These are phyloP conservation scores for Botrytis aclada DNA, from an alignment of 2,329 filamentous ascomycete species.

Conservation along the genomic window DNA sequence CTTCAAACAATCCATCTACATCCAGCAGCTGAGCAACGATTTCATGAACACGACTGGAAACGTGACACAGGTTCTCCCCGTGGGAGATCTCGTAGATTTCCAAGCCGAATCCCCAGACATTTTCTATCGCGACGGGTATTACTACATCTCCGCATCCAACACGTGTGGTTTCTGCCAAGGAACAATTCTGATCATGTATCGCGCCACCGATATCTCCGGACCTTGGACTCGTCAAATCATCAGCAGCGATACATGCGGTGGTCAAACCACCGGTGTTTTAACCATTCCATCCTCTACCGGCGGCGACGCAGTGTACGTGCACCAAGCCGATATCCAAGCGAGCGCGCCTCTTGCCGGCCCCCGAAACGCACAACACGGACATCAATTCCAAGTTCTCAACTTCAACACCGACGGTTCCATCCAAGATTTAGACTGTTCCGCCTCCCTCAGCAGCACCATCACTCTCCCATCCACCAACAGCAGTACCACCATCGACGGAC, in stretches of 20 bases:
- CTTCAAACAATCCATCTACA: slow-evolving; percentile 29
- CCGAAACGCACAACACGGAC: slow-evolving; percentile 9
- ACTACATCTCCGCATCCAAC: slow-evolving; percentile 31
- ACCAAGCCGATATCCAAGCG: slow-evolving; percentile 27
- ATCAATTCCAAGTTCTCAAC: slow-evolving; percentile 15
- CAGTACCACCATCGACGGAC: neutral
- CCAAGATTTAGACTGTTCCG: neutral
- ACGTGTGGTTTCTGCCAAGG: slow-evolving; percentile 33
- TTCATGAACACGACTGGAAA: slow-evolving; percentile 30
- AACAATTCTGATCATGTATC: slow-evolving; percentile 29
- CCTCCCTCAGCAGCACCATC: slow-evolving; percentile 9
- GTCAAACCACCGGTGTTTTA: slow-evolving; percentile 29
- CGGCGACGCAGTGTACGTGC: slow-evolving; percentile 25
- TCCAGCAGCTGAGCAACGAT: slow-evolving; percentile 26
- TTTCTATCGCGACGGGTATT: slow-evolving; percentile 30
- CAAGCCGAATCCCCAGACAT: slow-evolving; percentile 31
- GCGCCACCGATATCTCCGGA: slow-evolving; percentile 23
- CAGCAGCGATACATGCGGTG: slow-evolving; percentile 29
- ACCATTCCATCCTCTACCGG: slow-evolving; percentile 22
- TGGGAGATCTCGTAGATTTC: slow-evolving; percentile 27
- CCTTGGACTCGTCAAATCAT: slow-evolving; percentile 32
- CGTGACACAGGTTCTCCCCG: slow-evolving; percentile 2
- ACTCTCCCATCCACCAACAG: neutral
- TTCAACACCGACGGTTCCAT: slow-evolving; percentile 14
- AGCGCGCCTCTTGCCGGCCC: slow-evolving; percentile 25